Percentiles rank a stretch among this genome's conserved stretches.
phyloP scores from a whole-genome alignment of 1,139 yeast species.

The Candida neerlandica region DNA sequence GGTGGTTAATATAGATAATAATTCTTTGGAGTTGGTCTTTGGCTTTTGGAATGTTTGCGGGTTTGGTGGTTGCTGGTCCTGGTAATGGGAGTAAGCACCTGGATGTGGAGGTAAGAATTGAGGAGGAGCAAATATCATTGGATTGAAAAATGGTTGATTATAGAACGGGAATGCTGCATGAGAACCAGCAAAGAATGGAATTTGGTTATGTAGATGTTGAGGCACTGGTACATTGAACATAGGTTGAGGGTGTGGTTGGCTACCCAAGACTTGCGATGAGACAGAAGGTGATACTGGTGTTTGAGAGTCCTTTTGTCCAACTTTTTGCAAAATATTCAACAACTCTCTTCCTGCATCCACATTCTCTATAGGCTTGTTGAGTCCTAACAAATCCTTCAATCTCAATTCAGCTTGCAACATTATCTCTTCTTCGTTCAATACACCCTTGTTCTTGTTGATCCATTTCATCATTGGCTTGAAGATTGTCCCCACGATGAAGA shows the following conservation, averaged over 20 bases:
- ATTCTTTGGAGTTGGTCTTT: slow-evolving; percentile 50
- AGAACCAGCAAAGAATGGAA: slow-evolving; percentile 24
- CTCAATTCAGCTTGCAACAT: slow-evolving; percentile 60
- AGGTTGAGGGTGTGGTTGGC: slow-evolving; percentile 2
- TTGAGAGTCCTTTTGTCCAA: slow-evolving; percentile 22
- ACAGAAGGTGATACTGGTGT: slow-evolving; percentile 4
- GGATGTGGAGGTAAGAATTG: slow-evolving; percentile 12
- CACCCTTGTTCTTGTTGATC: slow-evolving; percentile 57
- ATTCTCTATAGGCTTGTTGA: slow-evolving; percentile 29
- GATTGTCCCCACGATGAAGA: slow-evolving; percentile 61
- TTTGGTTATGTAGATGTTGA: slow-evolving; percentile 33
- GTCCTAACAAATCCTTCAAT: slow-evolving; percentile 65
- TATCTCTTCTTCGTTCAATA: slow-evolving; percentile 53
- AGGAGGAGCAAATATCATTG: slow-evolving; percentile 10
- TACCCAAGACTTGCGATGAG: neutral
- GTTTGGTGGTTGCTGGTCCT: slow-evolving; percentile 30
- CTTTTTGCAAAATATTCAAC: slow-evolving; percentile 62
- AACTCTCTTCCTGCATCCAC: slow-evolving; percentile 77
- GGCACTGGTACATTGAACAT: slow-evolving; percentile 22
- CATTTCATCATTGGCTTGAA: slow-evolving; percentile 61
- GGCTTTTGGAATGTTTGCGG: slow-evolving; percentile 49
- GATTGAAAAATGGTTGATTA: slow-evolving; percentile 12
- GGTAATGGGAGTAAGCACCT: slow-evolving; percentile 7
- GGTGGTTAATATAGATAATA: slow-evolving; percentile 52
- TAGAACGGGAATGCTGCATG: slow-evolving; percentile 16